Conservation (phyloP, 352 stramenopile genomes). For the Phytophthora tentaculata region DNA sequence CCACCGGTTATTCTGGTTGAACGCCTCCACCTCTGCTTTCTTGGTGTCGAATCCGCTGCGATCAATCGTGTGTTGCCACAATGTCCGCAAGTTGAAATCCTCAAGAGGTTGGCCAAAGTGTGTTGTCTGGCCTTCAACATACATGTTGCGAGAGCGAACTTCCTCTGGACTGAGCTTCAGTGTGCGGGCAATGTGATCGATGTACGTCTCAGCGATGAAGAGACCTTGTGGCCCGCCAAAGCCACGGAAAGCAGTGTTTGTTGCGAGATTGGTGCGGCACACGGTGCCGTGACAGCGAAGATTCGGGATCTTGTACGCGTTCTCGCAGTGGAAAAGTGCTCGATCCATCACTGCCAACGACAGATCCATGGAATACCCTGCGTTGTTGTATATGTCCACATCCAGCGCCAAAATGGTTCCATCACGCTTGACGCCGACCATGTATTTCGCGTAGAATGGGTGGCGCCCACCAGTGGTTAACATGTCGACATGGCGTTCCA, state of each 20-base stretch:
- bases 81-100: slow-evolving; percentile 90
- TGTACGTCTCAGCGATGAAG: slow-evolving; percentile 92
- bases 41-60: slow-evolving; percentile 79
- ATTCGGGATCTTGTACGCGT: slow-evolving; percentile 94
- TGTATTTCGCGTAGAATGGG: slow-evolving; percentile 95
- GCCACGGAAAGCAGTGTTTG: slow-evolving; percentile 96
- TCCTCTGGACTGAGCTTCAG: slow-evolving; percentile 74
- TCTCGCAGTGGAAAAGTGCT: slow-evolving; percentile 96
- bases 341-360: slow-evolving; percentile 94
- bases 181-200: slow-evolving; percentile 94
- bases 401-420: slow-evolving; percentile 92
- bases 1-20: slow-evolving; percentile 92
- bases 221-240: slow-evolving; percentile 96
- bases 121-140: slow-evolving; percentile 86
- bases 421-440: slow-evolving; percentile 82
- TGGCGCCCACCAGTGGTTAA: slow-evolving; percentile 92
- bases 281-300: slow-evolving; percentile 87
- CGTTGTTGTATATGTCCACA: slow-evolving; percentile 95
- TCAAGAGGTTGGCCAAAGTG: slow-evolving; percentile 94
- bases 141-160: slow-evolving; percentile 93
- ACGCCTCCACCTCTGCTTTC: slow-evolving; percentile 72
- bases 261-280: slow-evolving; percentile 95
- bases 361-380: slow-evolving; percentile 94
- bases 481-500: slow-evolving; percentile 97
- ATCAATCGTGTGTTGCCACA: slow-evolving; percentile 81